Evolutionary conservation across 2,329 filamentous ascomycete species (phyloP).

Genomic region (Gaeumannomyces sp.): DNA sequence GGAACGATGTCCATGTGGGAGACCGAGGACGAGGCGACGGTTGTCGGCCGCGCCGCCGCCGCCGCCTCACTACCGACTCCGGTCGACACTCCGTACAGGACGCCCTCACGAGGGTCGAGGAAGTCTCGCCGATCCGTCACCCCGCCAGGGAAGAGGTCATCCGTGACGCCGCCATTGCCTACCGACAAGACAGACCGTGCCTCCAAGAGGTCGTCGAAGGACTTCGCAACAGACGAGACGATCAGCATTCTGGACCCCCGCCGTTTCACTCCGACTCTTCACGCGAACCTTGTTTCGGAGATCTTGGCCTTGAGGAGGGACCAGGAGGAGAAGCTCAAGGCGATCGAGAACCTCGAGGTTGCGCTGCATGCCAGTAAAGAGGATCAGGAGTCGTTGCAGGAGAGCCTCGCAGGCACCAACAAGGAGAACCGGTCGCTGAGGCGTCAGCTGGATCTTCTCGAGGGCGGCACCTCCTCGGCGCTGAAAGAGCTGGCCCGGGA

Average conservation of each 20-base stretch:
- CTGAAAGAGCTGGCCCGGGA: slow-evolving; percentile 78
- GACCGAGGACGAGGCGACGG: slow-evolving; percentile 49
- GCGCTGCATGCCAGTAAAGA: slow-evolving; percentile 63
- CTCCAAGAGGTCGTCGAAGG: slow-evolving; percentile 48
- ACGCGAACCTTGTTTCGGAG: slow-evolving; percentile 90
- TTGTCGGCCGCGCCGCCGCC: slow-evolving; percentile 25
- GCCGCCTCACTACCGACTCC: slow-evolving; percentile 56
- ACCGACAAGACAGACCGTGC: slow-evolving; percentile 37
- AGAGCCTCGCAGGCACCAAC: slow-evolving; percentile 52
- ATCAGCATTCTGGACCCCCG: slow-evolving; percentile 78
- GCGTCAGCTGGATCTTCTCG: slow-evolving; percentile 77
- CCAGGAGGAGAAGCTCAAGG: slow-evolving; percentile 79
- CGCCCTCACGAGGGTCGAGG: slow-evolving; percentile 57
- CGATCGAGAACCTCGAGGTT: slow-evolving; percentile 79
- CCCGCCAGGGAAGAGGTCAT: slow-evolving; percentile 47
- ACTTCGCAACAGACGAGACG: slow-evolving; percentile 59
- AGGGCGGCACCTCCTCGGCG: slow-evolving; percentile 82
- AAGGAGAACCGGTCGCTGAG: slow-evolving; percentile 79
- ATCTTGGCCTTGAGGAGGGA: slow-evolving; percentile 83
- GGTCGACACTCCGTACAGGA: slow-evolving; percentile 64
- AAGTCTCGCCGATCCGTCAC: slow-evolving; percentile 63
- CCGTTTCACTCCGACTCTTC: slow-evolving; percentile 88
- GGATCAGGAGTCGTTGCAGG: slow-evolving; percentile 67
- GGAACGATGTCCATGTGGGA: slow-evolving; percentile 52
- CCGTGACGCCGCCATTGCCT: slow-evolving; percentile 50